phyloP scores from a whole-genome alignment of 192 early-diverging fungal genomes.

The Piromyces finnis region DNA sequence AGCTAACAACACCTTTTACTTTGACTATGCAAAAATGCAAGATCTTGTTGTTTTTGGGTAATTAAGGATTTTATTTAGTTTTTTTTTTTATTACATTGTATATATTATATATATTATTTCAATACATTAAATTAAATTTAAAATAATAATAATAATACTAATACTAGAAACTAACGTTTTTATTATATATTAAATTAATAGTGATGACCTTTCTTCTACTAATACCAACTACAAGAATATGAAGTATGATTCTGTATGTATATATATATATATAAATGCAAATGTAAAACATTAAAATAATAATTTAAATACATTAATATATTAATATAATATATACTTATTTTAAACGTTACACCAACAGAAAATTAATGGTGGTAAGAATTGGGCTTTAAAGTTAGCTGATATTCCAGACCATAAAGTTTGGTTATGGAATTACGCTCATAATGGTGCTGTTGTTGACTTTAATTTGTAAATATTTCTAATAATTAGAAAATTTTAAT shows the following conservation, averaged over 20 bases:
- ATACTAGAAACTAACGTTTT: too few species aligned
- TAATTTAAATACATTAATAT: too few species aligned
- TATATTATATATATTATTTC: too few species aligned
- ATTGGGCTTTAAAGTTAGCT: not conserved
- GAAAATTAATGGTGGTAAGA: not conserved
- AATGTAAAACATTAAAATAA: too few species aligned
- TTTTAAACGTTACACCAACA: too few species aligned
- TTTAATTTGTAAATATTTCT: not conserved
- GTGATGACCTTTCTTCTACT: not conserved
- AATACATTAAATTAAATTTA: too few species aligned
- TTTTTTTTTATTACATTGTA: too few species aligned
- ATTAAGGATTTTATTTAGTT: not conserved
- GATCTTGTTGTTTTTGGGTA: not conserved
- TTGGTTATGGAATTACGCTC: not conserved
- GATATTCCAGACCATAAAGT: not conserved
- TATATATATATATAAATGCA: too few species aligned
- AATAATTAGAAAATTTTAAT: too few species aligned
- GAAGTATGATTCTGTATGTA: not conserved
- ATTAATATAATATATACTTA: too few species aligned
- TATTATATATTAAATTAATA: too few species aligned
- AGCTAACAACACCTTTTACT: not conserved
- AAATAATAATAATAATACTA: too few species aligned
- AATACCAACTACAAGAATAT: not conserved
- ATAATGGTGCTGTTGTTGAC: not conserved
- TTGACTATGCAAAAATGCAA: not conserved